phyloP scores from a whole-genome alignment of 2,329 filamentous ascomycete species.

The Fusarium continuum region DNA sequence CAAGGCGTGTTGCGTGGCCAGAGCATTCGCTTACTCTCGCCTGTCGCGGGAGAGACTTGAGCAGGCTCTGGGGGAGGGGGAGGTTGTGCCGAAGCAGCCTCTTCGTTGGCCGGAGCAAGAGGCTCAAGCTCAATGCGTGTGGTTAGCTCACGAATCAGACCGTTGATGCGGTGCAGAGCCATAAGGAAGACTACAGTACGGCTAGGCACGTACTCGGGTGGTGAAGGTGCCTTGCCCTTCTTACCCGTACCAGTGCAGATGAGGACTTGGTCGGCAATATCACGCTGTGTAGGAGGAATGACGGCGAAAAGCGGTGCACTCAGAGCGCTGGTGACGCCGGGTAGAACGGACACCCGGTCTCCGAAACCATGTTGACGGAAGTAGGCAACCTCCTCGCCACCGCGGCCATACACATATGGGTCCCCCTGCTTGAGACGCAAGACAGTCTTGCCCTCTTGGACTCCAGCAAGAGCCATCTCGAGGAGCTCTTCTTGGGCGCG shows the following conservation, averaged over 20 bases:
- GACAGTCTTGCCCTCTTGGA: slow-evolving; percentile 75
- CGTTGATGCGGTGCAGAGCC: slow-evolving; percentile 85
- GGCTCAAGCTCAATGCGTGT: slow-evolving; percentile 49
- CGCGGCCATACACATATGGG: slow-evolving; percentile 94
- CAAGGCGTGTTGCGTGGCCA: slow-evolving; percentile 87
- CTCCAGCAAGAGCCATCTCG: slow-evolving; percentile 76
- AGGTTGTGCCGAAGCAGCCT: slow-evolving; percentile 19
- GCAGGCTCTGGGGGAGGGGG: slow-evolving; percentile 21
- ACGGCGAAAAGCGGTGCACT: slow-evolving; percentile 87
- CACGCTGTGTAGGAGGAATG: slow-evolving; percentile 88
- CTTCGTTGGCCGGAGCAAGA: slow-evolving; percentile 36
- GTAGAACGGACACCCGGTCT: slow-evolving; percentile 74
- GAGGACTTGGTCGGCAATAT: slow-evolving; percentile 89
- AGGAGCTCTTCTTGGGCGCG: slow-evolving; percentile 91
- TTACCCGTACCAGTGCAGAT: slow-evolving; percentile 97
- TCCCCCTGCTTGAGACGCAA: slow-evolving; percentile 95
- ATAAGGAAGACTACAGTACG: slow-evolving; percentile 94
- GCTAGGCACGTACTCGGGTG: slow-evolving; percentile 78
- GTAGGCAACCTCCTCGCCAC: slow-evolving; percentile 89
- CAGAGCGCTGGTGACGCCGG: slow-evolving; percentile 89
- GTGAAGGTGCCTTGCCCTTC: slow-evolving; percentile 83
- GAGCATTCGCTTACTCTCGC: slow-evolving; percentile 48
- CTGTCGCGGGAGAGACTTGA: neutral
- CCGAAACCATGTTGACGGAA: slow-evolving; percentile 78
- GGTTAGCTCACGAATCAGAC: slow-evolving; percentile 77